These are phyloP conservation scores for Hypseocharis bilobata DNA, from an alignment of 441 rosid species.

Conservation along the genomic window DNA sequence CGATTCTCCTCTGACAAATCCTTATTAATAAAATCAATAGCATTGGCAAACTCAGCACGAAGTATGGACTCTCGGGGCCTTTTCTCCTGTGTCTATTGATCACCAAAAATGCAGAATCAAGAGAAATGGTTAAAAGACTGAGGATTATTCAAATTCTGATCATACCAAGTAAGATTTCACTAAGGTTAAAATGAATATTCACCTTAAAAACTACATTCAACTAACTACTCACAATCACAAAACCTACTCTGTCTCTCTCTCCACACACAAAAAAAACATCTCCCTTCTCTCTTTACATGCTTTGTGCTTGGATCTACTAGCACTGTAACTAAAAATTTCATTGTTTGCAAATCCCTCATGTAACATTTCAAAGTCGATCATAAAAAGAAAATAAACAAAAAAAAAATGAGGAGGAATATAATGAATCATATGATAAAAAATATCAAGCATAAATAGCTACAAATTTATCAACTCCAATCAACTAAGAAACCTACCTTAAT, in stretches of 20 bases:
- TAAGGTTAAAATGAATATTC: too few relatives aligned
- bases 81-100: slow-evolving; percentile 66
- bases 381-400: slow-evolving; percentile 13
- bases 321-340: too few relatives aligned
- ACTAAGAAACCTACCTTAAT: slow-evolving; percentile 54
- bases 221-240: too few relatives aligned
- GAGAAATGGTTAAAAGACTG: neutral
- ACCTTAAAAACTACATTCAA: too few relatives aligned
- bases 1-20: slow-evolving; percentile 69
- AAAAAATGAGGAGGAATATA: neutral
- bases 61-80: slow-evolving; percentile 93
- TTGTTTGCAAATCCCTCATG: too few relatives aligned
- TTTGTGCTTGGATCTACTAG: too few relatives aligned
- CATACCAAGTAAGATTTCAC: too few relatives aligned
- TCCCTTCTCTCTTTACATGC: too few relatives aligned
- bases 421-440: neutral
- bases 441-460: neutral
- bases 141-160: neutral
- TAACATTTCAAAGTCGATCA: too few relatives aligned
- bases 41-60: slow-evolving; percentile 84
- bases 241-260: too few relatives aligned
- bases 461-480: too few relatives aligned
- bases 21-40: slow-evolving; percentile 77
- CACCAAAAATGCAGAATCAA: slow-evolving; percentile 2
- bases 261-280: too few relatives aligned